These are phyloP conservation scores for Psilocybe tampanensis DNA, from an alignment of 768 basidiomycete species.

Conservation along the genomic window DNA sequence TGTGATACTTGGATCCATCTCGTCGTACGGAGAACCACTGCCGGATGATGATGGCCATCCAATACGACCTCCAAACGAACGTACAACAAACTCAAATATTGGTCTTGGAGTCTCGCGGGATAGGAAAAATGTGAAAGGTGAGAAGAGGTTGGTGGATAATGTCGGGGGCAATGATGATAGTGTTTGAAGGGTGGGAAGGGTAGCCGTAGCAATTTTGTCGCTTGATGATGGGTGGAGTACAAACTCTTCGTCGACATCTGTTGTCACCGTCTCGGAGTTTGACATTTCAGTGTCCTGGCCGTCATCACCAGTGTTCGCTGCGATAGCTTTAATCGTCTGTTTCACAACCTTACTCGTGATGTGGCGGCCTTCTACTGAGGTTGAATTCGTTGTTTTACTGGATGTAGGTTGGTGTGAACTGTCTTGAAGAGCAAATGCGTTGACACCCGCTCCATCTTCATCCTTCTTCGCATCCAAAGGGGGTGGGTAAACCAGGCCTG, in stretches of 20 bases:
- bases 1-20: slow-evolving; percentile 83
- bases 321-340: slow-evolving; percentile 62
- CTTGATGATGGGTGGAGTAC: slow-evolving; percentile 53
- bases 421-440: slow-evolving; percentile 79
- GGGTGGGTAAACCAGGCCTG: slow-evolving; percentile 93
- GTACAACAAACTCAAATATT: slow-evolving; percentile 92
- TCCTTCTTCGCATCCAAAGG: slow-evolving; percentile 82
- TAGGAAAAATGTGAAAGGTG: slow-evolving; percentile 88
- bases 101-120: slow-evolving; percentile 91
- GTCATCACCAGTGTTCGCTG: slow-evolving; percentile 25
- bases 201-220: slow-evolving; percentile 44
- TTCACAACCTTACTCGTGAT: slow-evolving; percentile 57
- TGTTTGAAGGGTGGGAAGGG: slow-evolving; percentile 71
- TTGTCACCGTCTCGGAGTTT: slow-evolving; percentile 31
- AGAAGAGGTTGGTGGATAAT: slow-evolving; percentile 66
- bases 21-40: slow-evolving; percentile 76
- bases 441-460: slow-evolving; percentile 84
- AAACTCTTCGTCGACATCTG: slow-evolving; percentile 67
- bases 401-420: slow-evolving; percentile 33
- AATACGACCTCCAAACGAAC: slow-evolving; percentile 89
- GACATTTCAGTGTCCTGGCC: slow-evolving; percentile 42
- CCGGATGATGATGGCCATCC: slow-evolving; percentile 89
- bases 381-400: slow-evolving; percentile 49
- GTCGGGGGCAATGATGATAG: slow-evolving; percentile 63
- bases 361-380: slow-evolving; percentile 44